Evolutionary conservation across 306 rosid genomes (phyloP).

Genomic region (Fragaria nilgerrensis): DNA sequence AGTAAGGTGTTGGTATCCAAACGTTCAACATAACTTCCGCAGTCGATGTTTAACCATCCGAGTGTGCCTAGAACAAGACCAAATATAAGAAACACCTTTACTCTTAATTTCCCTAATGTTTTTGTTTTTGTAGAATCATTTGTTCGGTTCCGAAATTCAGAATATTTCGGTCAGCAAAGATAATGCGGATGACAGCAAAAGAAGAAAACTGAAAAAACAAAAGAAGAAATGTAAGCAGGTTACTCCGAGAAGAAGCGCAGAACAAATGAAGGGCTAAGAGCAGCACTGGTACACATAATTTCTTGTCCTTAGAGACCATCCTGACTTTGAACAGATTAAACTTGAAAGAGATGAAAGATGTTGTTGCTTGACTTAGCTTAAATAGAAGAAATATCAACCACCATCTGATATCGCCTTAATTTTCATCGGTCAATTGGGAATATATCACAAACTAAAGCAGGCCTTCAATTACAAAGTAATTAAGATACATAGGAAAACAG

Average conservation of each 20-base stretch:
- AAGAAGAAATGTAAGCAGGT: background rate
- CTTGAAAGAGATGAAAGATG: background rate
- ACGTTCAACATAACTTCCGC: too few relatives aligned
- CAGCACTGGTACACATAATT: background rate
- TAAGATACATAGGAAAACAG: background rate
- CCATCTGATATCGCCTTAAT: background rate
- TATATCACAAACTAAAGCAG: background rate
- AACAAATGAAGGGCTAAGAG: background rate
- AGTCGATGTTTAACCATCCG: too few relatives aligned
- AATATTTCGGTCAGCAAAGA: too few relatives aligned
- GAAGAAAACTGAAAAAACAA: too few relatives aligned
- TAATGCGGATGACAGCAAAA: too few relatives aligned
- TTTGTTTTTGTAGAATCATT: too few relatives aligned
- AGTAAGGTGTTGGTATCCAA: too few relatives aligned
- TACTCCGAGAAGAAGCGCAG: background rate
- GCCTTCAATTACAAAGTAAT: background rate
- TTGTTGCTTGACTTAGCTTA: background rate
- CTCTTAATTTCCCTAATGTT: too few relatives aligned
- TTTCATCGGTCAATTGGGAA: background rate
- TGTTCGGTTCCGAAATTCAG: too few relatives aligned
- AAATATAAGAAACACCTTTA: too few relatives aligned
- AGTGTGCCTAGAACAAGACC: too few relatives aligned
- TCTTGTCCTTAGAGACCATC: background rate
- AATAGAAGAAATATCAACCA: background rate
- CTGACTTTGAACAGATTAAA: too few relatives aligned